A percentile compares a stretch with the other conserved stretches of the same genome.
These are phyloP conservation scores for Penicillium ochrochloron DNA, from an alignment of 495 filamentous ascomycete genomes.

Conservation along the genomic window DNA sequence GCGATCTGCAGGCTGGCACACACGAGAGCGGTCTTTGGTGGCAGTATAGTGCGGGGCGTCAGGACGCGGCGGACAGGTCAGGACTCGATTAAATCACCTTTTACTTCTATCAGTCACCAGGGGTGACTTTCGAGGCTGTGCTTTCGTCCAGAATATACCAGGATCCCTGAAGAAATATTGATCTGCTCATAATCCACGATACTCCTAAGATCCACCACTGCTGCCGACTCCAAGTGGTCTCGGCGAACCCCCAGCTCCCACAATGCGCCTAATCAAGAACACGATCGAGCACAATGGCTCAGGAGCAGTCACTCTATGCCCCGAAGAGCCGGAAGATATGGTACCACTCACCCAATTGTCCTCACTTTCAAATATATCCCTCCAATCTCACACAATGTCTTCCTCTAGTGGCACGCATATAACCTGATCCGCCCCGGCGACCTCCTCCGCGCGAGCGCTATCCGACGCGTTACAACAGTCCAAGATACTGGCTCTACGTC, in stretches of 20 bases:
- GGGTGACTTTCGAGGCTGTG: background rate
- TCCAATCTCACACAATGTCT: constrained; percentile 9
- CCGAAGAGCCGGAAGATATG: constrained; percentile 96
- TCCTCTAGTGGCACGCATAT: constrained; percentile 86
- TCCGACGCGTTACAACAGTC: constrained; percentile 77
- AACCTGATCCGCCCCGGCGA: constrained; percentile 87
- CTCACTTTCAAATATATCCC: background rate
- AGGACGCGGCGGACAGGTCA: constrained; percentile 5
- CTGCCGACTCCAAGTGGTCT: background rate
- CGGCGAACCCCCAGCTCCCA: background rate
- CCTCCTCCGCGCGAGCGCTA: constrained; percentile 77
- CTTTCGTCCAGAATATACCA: background rate
- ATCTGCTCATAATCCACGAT: background rate
- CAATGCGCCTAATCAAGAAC: constrained; percentile 75
- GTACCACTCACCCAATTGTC: constrained; percentile 46
- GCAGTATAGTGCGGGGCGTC: constrained; percentile 30
- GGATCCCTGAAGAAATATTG: background rate
- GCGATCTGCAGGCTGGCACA: background rate
- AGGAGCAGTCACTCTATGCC: constrained; percentile 77
- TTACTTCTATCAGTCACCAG: background rate
- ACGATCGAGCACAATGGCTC: constrained; percentile 77
- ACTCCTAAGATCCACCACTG: background rate
- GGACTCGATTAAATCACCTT: background rate
- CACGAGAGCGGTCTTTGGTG: constrained; percentile 16
- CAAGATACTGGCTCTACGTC: constrained; percentile 72